Conservation (phyloP, 148 eudicot species). For the Cornus kousa region DNA sequence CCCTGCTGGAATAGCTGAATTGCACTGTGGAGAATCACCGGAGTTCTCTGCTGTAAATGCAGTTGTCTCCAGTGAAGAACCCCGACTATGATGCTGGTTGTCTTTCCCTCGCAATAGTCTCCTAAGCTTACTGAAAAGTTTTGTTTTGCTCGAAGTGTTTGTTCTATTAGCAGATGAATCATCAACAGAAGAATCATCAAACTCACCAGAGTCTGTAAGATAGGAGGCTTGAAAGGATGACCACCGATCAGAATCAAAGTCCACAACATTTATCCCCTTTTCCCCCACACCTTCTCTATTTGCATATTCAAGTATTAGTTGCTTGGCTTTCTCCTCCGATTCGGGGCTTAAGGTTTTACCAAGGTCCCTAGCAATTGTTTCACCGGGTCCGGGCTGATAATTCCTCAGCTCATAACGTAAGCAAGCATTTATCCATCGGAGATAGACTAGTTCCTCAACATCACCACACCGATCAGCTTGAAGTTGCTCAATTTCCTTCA, state of each 20-base stretch:
- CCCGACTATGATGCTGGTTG: conserved; percentile 18
- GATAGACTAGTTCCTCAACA: conserved; percentile 66
- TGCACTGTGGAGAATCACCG: background rate
- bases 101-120: conserved; percentile 51
- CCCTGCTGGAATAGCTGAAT: too few relatives aligned
- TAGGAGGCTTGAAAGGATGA: conserved; percentile 51
- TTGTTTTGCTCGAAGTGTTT: conserved; percentile 31
- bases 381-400: conserved; percentile 53
- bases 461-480: conserved; percentile 59
- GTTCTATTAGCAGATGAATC: conserved; percentile 27
- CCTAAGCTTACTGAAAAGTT: conserved; percentile 56
- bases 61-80: conserved; percentile 29
- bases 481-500: conserved; percentile 48
- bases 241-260: conserved; percentile 63
- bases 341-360: conserved; percentile 71
- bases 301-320: conserved; percentile 73
- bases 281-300: conserved; percentile 46
- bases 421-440: conserved; percentile 80
- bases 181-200: conserved; percentile 47
- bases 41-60: conserved; percentile 12
- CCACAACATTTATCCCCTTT: conserved; percentile 25
- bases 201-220: conserved; percentile 56
- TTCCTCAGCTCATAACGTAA: conserved; percentile 61
- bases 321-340: conserved; percentile 76
- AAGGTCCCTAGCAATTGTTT: conserved; percentile 43